Conservation (phyloP, 768 basidiomycete genomes). For the Termitomyces sp. region DNA sequence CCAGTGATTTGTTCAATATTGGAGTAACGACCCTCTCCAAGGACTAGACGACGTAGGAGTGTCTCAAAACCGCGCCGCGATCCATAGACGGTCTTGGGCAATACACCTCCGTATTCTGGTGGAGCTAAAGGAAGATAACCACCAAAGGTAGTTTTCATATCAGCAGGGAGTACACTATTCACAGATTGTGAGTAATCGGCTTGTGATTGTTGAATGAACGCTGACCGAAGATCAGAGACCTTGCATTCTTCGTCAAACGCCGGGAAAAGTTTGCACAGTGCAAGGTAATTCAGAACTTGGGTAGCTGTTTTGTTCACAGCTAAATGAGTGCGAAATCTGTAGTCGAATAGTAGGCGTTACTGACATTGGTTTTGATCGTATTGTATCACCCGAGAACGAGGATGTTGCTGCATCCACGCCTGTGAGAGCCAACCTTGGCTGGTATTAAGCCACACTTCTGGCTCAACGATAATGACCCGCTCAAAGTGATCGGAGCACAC, state of each 20-base stretch:
- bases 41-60: constrained; percentile 23
- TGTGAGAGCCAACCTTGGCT: constrained; percentile 17
- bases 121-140: constrained; percentile 12
- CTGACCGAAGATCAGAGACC: constrained; percentile 3
- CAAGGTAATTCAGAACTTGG: constrained; percentile 3
- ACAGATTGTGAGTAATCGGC: not conserved
- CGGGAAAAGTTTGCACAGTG: constrained; percentile 1
- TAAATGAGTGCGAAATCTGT: not conserved
- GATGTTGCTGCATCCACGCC: constrained; percentile 13
- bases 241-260: not conserved
- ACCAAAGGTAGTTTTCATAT: constrained; percentile 12
- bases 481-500: constrained; percentile 30
- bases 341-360: not conserved
- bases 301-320: not conserved
- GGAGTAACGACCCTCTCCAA: constrained; percentile 11
- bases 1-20: constrained; percentile 23
- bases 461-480: constrained; percentile 26
- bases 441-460: constrained; percentile 24
- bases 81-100: constrained; percentile 17
- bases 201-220: not conserved
- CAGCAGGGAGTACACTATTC: constrained; percentile 12
- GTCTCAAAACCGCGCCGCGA: constrained; percentile 26
- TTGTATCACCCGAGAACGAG: constrained; percentile 21
- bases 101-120: constrained; percentile 1
- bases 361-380: constrained; percentile 21